These are phyloP conservation scores for Malus hybrid DNA, from an alignment of 331 rosid genomes.

Conservation along the genomic window DNA sequence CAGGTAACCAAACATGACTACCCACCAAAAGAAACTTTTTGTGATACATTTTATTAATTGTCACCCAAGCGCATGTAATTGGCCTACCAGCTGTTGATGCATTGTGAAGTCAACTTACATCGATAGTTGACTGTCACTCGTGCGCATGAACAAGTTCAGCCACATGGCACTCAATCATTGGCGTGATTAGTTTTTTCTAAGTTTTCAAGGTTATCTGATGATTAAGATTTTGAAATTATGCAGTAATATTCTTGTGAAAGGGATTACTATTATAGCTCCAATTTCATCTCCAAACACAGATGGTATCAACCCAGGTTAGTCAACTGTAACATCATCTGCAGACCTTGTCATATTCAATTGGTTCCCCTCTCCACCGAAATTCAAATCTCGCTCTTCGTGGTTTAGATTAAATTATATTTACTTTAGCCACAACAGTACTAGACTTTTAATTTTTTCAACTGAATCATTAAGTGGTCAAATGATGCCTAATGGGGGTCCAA, in stretches of 20 bases:
- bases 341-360: too few relatives aligned
- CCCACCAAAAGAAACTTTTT: background rate
- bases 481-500: background rate
- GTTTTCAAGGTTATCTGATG: background rate
- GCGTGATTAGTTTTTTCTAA: too few relatives aligned
- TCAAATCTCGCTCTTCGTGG: too few relatives aligned
- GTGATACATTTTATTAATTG: background rate
- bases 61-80: background rate
- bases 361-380: too few relatives aligned
- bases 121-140: background rate
- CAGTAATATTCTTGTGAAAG: conserved; percentile 46
- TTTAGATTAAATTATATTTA: too few relatives aligned
- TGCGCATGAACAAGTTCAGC: background rate
- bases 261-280: conserved; percentile 48
- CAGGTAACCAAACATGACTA: conserved; percentile 17
- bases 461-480: background rate
- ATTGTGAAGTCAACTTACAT: background rate
- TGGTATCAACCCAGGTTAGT: conserved; percentile 51
- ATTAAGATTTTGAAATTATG: background rate
- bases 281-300: conserved; percentile 49
- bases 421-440: too few relatives aligned
- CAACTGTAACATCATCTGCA: background rate
- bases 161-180: too few relatives aligned
- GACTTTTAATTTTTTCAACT: too few relatives aligned
- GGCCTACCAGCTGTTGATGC: background rate